Evolutionary conservation across 495 filamentous ascomycete species (phyloP).

Genomic region (Chaetomidium leptoderma): DNA sequence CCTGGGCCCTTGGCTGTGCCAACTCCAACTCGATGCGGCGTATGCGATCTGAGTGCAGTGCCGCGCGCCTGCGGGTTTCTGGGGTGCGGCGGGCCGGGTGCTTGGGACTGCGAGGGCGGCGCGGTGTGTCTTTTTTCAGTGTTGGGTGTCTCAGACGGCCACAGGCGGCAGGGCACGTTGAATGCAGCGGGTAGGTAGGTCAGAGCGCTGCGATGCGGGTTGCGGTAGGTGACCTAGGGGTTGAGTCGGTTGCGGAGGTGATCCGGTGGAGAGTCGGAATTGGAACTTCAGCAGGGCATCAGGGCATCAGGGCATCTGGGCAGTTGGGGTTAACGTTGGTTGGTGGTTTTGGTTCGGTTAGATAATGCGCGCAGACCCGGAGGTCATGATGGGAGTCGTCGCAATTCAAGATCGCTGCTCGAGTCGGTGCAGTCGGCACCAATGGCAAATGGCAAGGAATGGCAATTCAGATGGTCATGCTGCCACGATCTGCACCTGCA

Average conservation of each 20-base stretch:
- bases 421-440: conserved; percentile 1
- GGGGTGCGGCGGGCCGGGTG: neutral
- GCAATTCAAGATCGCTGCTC: conserved; percentile 2
- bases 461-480: neutral
- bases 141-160: neutral
- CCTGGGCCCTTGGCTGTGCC: neutral
- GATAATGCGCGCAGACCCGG: too few species aligned
- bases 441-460: neutral
- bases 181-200: too few species aligned
- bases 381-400: neutral
- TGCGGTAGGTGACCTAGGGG: too few species aligned
- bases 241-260: too few species aligned
- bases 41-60: neutral
- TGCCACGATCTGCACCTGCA: conserved; percentile 8
- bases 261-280: too few species aligned
- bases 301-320: too few species aligned
- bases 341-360: too few species aligned
- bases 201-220: too few species aligned
- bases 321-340: too few species aligned
- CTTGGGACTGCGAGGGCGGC: neutral
- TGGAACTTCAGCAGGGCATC: too few species aligned
- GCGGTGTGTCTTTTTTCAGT: neutral
- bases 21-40: neutral
- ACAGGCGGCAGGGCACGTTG: too few species aligned
- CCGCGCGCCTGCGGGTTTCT: neutral